Conservation (phyloP, 176 grass and related monocot species). For the Panicum miliaceum region DNA sequence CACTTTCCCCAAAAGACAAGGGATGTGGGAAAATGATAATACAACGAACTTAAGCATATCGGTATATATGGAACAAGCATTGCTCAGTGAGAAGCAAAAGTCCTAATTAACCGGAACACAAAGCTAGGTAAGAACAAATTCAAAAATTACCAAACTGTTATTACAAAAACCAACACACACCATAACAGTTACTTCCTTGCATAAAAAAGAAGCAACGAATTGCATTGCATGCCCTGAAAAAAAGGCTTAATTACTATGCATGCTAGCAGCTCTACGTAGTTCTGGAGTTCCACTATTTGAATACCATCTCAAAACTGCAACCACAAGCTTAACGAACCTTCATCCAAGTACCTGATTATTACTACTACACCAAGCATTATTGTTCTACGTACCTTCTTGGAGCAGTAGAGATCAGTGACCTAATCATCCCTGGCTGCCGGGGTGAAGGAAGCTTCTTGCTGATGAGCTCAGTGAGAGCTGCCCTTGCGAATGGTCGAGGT, state of each 20-base stretch:
- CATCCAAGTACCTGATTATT: neutral
- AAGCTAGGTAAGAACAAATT: neutral
- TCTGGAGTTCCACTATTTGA: conserved; percentile 19
- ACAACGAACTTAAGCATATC: neutral
- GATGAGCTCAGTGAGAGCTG: conserved; percentile 69
- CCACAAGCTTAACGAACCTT: conserved; percentile 30
- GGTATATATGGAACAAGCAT: too few relatives aligned
- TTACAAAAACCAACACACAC: conserved; percentile 43
- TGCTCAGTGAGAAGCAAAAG: neutral
- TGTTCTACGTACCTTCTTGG: conserved; percentile 50
- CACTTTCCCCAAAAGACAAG: neutral
- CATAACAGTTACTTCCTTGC: conserved; percentile 31
- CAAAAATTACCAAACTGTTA: conserved; percentile 37
- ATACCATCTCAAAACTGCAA: conserved; percentile 25
- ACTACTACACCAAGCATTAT: conserved; percentile 32
- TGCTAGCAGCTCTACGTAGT: conserved; percentile 18
- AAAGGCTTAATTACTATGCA: neutral
- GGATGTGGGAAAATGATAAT: neutral
- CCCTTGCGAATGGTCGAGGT: conserved; percentile 57
- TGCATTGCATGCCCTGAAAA: conserved; percentile 35
- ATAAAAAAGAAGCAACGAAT: conserved; percentile 50
- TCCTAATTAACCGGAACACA: conserved; percentile 21
- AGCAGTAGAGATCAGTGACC: conserved; percentile 19
- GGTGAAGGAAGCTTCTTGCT: conserved; percentile 63
- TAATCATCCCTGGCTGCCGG: conserved; percentile 46